Evolutionary conservation across 1,139 yeast species (phyloP).

Genomic region (Zygosaccharomyces sapae): DNA sequence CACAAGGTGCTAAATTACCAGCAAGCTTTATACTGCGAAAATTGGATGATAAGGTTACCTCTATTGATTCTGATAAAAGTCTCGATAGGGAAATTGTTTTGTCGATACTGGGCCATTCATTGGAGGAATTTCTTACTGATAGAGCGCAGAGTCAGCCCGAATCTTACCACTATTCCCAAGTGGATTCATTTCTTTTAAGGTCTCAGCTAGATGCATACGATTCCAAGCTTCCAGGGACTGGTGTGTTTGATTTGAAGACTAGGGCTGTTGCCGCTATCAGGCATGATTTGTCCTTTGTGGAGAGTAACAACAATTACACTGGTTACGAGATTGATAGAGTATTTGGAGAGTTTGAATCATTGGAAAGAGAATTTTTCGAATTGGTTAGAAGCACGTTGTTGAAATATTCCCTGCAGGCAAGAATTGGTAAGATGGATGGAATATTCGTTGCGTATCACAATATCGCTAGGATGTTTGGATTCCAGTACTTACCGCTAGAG

Average conservation of each 20-base stretch:
- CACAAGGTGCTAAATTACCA: conserved; percentile 42
- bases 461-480: conserved; percentile 75
- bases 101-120: conserved; percentile 72
- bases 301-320: conserved; percentile 48
- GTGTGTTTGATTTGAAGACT: conserved; percentile 88
- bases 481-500: conserved; percentile 74
- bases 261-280: conserved; percentile 87
- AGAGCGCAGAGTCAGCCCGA: conserved; percentile 27
- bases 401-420: conserved; percentile 84
- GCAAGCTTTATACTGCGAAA: conserved; percentile 43
- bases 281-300: conserved; percentile 64
- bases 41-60: conserved; percentile 43
- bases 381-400: conserved; percentile 72
- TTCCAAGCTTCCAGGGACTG: conserved; percentile 76
- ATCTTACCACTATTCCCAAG: conserved; percentile 66
- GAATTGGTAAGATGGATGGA: conserved; percentile 97
- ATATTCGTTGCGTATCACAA: conserved; percentile 90
- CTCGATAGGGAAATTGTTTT: conserved; percentile 65
- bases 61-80: conserved; percentile 70
- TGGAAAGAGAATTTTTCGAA: conserved; percentile 74
- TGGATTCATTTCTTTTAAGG: conserved; percentile 70
- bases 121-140: conserved; percentile 70
- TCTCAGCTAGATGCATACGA: conserved; percentile 89
- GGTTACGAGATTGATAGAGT: conserved; percentile 62
- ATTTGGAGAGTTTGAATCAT: conserved; percentile 68